These are phyloP conservation scores for Paraphaeosphaeria sporulosa DNA, from an alignment of 2,329 filamentous ascomycete genomes.

Conservation along the genomic window DNA sequence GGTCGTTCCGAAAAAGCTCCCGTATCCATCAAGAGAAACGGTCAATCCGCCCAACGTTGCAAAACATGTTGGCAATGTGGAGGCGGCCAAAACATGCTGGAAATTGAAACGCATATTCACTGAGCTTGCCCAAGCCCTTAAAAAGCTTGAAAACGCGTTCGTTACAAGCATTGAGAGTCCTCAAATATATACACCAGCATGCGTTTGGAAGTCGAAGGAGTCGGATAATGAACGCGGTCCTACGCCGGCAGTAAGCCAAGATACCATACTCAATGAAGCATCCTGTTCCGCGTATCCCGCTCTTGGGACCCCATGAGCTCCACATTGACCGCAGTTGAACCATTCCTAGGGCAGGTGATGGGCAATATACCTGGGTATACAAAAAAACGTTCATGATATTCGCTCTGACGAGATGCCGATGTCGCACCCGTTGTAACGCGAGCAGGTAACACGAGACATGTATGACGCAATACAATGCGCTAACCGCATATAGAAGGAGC, in stretches of 20 bases:
- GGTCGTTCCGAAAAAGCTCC: slow-evolving; percentile 48
- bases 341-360: background rate
- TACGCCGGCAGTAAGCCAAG: background rate
- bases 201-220: background rate
- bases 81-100: background rate
- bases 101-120: background rate
- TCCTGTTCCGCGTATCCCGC: background rate
- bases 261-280: background rate
- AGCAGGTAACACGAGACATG: background rate
- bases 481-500: background rate
- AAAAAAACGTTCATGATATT: background rate
- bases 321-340: background rate
- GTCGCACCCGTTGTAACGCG: background rate
- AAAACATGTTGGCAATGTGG: background rate
- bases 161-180: background rate
- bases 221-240: background rate
- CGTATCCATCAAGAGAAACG: slow-evolving; percentile 47
- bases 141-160: no score
- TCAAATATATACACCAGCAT: background rate
- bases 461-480: background rate
- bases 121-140: background rate
- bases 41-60: background rate
- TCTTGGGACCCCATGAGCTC: background rate
- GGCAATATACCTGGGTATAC: background rate
- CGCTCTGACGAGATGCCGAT: background rate